These are phyloP conservation scores for Inga laurina DNA, from an alignment of 306 rosid genomes.

Conservation along the genomic window DNA sequence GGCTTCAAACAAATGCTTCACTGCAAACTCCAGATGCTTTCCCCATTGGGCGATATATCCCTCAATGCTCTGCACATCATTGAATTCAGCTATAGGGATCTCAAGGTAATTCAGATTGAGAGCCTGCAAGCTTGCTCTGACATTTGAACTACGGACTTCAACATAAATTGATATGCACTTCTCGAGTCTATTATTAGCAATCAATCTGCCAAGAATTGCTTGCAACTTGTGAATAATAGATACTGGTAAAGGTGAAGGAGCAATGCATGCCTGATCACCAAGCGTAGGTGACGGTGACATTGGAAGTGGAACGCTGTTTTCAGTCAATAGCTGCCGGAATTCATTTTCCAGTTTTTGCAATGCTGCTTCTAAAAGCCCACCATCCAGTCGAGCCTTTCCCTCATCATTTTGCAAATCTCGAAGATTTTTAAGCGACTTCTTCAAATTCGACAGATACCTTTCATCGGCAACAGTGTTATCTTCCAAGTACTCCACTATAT, in stretches of 20 bases:
- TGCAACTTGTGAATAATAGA: slow-evolving; percentile 80
- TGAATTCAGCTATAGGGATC: slow-evolving; percentile 84
- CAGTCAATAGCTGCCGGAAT: slow-evolving; percentile 72
- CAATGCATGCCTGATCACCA: slow-evolving; percentile 84
- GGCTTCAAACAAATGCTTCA: slow-evolving; percentile 96
- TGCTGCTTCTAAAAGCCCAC: slow-evolving; percentile 89
- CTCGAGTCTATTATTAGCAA: slow-evolving; percentile 74
- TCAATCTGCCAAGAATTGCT: slow-evolving; percentile 77
- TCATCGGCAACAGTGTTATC: slow-evolving; percentile 82
- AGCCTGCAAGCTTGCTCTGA: slow-evolving; percentile 91
- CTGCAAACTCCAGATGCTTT: slow-evolving; percentile 96
- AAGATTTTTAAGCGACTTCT: slow-evolving; percentile 69
- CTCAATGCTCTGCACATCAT: slow-evolving; percentile 94
- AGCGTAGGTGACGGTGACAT: slow-evolving; percentile 49
- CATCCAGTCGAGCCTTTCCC: slow-evolving; percentile 67
- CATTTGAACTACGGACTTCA: slow-evolving; percentile 87
- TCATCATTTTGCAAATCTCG: slow-evolving; percentile 63
- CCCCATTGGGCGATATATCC: slow-evolving; percentile 94
- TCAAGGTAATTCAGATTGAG: slow-evolving; percentile 93
- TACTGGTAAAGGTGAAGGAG: slow-evolving; percentile 93
- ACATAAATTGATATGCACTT: slow-evolving; percentile 78
- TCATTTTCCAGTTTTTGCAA: slow-evolving; percentile 83
- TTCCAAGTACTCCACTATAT: slow-evolving; percentile 93
- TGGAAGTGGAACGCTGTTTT: slow-evolving; percentile 84
- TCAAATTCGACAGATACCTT: slow-evolving; percentile 64